Evolutionary conservation across 306 rosid species (phyloP).

Genomic region (Nissolia schottii): DNA sequence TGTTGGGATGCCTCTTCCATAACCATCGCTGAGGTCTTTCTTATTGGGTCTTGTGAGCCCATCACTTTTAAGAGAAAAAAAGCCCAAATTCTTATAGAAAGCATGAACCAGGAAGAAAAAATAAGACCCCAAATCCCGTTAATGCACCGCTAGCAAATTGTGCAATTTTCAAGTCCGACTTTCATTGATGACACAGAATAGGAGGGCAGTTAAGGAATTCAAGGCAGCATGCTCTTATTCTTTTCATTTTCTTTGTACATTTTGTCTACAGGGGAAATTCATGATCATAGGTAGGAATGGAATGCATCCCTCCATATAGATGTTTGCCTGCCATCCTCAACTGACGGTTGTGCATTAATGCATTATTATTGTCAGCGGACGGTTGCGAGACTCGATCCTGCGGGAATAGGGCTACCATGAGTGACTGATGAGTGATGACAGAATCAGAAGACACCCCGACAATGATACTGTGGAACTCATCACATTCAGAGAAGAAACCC

Average conservation of each 20-base stretch:
- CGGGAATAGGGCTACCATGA: conserved; percentile 7
- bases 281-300: conserved; percentile 13
- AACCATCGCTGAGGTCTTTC: no score
- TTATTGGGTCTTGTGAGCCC: no score
- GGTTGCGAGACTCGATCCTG: background rate
- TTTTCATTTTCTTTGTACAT: conserved; percentile 28
- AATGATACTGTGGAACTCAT: conserved; percentile 20
- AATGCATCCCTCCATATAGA: conserved; percentile 6
- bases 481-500: conserved; percentile 3
- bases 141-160: no score
- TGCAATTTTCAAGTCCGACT: conserved; percentile 4
- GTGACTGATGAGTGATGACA: background rate
- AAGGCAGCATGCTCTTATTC: background rate
- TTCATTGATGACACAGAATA: background rate
- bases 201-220: background rate
- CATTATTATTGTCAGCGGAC: conserved; percentile 17
- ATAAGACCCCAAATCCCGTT: no score
- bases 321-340: conserved; percentile 2
- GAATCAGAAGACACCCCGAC: conserved; percentile 18
- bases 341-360: conserved; percentile 14
- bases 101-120: no score
- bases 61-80: no score
- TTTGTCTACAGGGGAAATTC: conserved; percentile 10
- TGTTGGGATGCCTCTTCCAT: no score
- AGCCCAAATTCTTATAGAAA: no score